A percentile compares a stretch with the other conserved stretches of the same genome.
Conservation (phyloP, 805 yeast genomes). For the Saccharomyces jurei region DNA sequence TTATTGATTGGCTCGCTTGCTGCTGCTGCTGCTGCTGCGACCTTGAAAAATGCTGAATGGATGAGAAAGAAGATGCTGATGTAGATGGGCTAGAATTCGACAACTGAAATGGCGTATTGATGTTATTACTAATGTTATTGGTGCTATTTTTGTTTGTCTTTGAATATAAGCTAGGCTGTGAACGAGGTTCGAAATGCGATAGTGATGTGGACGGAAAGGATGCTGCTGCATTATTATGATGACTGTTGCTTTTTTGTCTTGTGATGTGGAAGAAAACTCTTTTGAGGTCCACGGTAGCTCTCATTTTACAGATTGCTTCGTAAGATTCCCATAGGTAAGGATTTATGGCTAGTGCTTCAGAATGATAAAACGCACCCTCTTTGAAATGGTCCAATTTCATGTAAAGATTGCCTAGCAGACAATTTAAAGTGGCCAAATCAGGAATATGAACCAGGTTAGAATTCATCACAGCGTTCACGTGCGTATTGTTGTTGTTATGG, state of each 20-base stretch:
- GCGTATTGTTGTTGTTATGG: neutral
- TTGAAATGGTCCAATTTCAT: slow-evolving; percentile 48
- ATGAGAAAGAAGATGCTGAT: slow-evolving; percentile 8
- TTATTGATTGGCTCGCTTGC: neutral
- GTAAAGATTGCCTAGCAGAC: slow-evolving; percentile 63
- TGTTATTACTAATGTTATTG: neutral
- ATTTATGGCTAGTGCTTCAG: slow-evolving; percentile 61
- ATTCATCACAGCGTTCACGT: neutral
- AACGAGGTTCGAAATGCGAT: neutral
- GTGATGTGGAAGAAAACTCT: slow-evolving; percentile 7
- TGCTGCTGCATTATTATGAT: slow-evolving; percentile 1
- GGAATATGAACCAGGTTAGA: slow-evolving; percentile 36
- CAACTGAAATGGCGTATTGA: neutral
- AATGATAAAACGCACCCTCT: slow-evolving; percentile 58
- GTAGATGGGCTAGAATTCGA: neutral
- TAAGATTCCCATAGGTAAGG: slow-evolving; percentile 86
- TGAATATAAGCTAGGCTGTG: neutral
- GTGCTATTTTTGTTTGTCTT: neutral
- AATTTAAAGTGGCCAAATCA: slow-evolving; percentile 60
- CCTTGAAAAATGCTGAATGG: slow-evolving; percentile 1
- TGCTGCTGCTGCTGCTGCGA: slow-evolving; percentile 5
- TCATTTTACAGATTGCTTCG: slow-evolving; percentile 62
- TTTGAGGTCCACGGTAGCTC: slow-evolving; percentile 49
- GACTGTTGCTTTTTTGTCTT: slow-evolving; percentile 2
- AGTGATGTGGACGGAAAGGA: neutral